Conservation (phyloP, 2,329 filamentous ascomycete genomes). For the Thielaviopsis ethacetica region DNA sequence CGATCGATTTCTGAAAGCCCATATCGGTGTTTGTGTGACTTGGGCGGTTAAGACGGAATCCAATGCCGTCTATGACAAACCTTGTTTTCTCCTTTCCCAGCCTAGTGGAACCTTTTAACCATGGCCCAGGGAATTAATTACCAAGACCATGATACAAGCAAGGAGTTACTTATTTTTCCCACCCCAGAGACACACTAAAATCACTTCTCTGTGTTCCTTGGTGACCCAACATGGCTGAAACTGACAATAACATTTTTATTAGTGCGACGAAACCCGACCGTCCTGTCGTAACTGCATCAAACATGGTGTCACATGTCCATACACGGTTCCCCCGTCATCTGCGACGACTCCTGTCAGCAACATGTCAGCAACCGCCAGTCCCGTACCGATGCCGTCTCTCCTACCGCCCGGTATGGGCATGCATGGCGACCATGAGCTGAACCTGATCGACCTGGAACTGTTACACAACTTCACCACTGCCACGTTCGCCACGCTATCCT, state of each 20-base stretch:
- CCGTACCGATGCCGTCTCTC: background rate
- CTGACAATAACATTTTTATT: background rate
- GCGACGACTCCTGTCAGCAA: constrained; percentile 5
- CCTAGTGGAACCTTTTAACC: background rate
- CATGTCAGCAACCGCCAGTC: background rate
- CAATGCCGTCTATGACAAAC: background rate
- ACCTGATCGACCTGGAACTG: constrained; percentile 31
- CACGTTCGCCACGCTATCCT: constrained; percentile 30
- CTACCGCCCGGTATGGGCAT: background rate
- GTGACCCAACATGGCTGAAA: background rate
- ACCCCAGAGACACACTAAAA: background rate
- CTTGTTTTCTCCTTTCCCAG: background rate
- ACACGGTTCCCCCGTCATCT: constrained; percentile 8
- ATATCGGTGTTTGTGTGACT: background rate
- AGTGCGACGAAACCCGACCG: constrained; percentile 18
- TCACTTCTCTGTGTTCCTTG: too few relatives aligned
- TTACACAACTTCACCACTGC: constrained; percentile 35
- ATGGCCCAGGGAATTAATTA: background rate
- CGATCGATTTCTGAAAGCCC: too few relatives aligned
- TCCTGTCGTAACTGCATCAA: constrained; percentile 17
- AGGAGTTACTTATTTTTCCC: background rate
- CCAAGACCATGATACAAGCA: background rate
- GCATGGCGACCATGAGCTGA: constrained; percentile 16
- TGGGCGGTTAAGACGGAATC: background rate
- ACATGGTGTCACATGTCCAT: constrained; percentile 16